Evolutionary conservation across 2,329 filamentous ascomycete species (phyloP).

Genomic region (Monosporascus ibericus): DNA sequence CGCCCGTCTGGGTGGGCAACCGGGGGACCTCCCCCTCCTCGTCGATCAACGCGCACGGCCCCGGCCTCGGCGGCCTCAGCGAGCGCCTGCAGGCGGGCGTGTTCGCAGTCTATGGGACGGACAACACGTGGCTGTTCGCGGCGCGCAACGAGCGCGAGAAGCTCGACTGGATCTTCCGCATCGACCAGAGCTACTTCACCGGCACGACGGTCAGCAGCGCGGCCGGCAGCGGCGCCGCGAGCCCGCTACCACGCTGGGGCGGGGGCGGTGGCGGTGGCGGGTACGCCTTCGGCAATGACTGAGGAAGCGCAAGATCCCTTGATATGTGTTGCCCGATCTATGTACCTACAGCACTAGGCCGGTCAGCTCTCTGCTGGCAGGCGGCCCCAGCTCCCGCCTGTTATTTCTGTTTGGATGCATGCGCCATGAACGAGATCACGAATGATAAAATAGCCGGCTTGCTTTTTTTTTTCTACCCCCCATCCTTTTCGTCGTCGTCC

Average conservation of each 20-base stretch:
- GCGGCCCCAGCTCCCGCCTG: background rate
- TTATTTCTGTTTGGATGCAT: background rate
- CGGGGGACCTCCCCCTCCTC: slow-evolving; percentile 20
- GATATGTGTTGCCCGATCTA: background rate
- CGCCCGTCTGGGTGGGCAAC: slow-evolving; percentile 48
- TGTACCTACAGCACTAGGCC: background rate
- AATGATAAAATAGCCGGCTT: background rate
- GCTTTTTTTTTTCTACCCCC: background rate
- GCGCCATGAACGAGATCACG: background rate
- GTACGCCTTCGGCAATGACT: background rate
- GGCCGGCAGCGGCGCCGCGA: slow-evolving; percentile 32
- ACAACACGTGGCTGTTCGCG: slow-evolving; percentile 94
- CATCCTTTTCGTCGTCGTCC: background rate
- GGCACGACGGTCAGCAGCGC: slow-evolving; percentile 11
- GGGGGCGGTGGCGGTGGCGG: background rate
- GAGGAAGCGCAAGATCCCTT: background rate
- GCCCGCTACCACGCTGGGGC: background rate
- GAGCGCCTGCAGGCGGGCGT: slow-evolving; percentile 63
- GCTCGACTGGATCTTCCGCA: slow-evolving; percentile 92
- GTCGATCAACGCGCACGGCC: slow-evolving; percentile 23
- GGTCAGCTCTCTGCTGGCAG: background rate
- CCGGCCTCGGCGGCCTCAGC: slow-evolving; percentile 47
- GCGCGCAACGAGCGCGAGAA: slow-evolving; percentile 86
- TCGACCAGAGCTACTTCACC: slow-evolving; percentile 71
- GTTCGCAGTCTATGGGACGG: slow-evolving; percentile 89